These are phyloP conservation scores for Triangularia verruculosa DNA, from an alignment of 2,329 filamentous ascomycete genomes.

Conservation along the genomic window DNA sequence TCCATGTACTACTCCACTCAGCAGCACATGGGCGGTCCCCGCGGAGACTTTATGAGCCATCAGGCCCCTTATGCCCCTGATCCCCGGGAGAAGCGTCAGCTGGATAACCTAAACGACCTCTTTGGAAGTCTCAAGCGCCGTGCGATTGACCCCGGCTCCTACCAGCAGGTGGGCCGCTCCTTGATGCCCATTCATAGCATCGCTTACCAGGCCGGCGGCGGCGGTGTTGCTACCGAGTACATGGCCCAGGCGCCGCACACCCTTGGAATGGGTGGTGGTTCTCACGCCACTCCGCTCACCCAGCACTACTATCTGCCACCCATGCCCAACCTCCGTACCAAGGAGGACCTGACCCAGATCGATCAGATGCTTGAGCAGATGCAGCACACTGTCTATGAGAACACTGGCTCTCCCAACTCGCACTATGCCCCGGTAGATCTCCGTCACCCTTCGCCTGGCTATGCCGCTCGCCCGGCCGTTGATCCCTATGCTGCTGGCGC, in stretches of 20 bases:
- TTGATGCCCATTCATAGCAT: slow-evolving; percentile 77
- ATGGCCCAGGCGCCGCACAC: slow-evolving; percentile 42
- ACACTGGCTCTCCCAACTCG: slow-evolving; percentile 74
- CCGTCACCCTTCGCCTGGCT: slow-evolving; percentile 44
- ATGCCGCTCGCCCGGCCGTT: slow-evolving; percentile 29
- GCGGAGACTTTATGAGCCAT: slow-evolving; percentile 63
- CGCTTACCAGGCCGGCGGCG: slow-evolving; percentile 58
- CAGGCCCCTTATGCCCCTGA: slow-evolving; percentile 46
- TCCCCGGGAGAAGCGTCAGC: slow-evolving; percentile 78
- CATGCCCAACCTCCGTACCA: slow-evolving; percentile 84
- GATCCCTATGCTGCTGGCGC: slow-evolving; percentile 42
- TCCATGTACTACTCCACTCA: slow-evolving; percentile 80
- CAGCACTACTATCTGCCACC: slow-evolving; percentile 86
- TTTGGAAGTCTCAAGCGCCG: slow-evolving; percentile 91
- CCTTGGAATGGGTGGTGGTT: slow-evolving; percentile 52
- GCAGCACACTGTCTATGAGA: slow-evolving; percentile 94
- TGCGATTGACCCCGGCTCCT: slow-evolving; percentile 84
- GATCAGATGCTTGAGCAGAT: slow-evolving; percentile 95
- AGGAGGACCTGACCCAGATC: slow-evolving; percentile 89
- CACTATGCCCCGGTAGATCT: slow-evolving; percentile 67
- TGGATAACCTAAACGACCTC: slow-evolving; percentile 88
- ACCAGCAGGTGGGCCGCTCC: slow-evolving; percentile 85
- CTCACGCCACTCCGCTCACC: slow-evolving; percentile 56
- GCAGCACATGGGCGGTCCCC: slow-evolving; percentile 50
- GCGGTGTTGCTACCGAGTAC: slow-evolving; percentile 54